Base-by-base conservation (phyloP, 371 early-diverging fungal species). In the Mucor piriformis region DNA sequence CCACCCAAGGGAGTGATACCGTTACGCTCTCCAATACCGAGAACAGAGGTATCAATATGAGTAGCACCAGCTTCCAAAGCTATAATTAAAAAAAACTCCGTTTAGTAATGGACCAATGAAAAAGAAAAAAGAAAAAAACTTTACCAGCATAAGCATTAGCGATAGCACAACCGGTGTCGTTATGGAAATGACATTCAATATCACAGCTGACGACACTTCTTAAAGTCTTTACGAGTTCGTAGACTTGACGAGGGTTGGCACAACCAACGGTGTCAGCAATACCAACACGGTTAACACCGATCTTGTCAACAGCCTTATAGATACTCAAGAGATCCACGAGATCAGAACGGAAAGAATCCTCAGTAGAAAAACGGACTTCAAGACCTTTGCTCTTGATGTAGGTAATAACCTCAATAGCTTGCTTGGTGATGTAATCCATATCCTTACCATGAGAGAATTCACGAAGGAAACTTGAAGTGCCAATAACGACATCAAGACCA, bases 251-350 rank as follows among this genome's bases (percentile, higher is more conserved):
- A 56, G 98, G 96, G 72, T 92, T 92, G 46, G 98, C 98, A 66
- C 96, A 95, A 10, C 98, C 98, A 29, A 97, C 98, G 5, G 98
- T 97, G 74, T 97, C 98, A 32, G 98, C 98, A 73, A 97, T 95
- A 61, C 98, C 98, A 54, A 97, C 98, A 57, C 98, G 92, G 82
- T 95, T 90, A 50, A 97, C 98, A 54, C 98, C 98, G 63, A 88
- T 77, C 83, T 91, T 92, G 80, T 97, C 98, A 16, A 97, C 95
- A 25, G 92, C 85, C 62, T 89, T 89, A 88, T 97, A 97, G 62
- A 97, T 81, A 77, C 86, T 90, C 63, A 97, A 81, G 63, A 97
- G 81, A 81, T 97, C 96, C 13, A 96, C 96, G 20, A 96, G 84
- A 74, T 97, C 96, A 27, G 88, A 87, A 50, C 98, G 88, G 90